Base-by-base conservation (phyloP, 179 eudicot species). In the Beta lomatogona region DNA sequence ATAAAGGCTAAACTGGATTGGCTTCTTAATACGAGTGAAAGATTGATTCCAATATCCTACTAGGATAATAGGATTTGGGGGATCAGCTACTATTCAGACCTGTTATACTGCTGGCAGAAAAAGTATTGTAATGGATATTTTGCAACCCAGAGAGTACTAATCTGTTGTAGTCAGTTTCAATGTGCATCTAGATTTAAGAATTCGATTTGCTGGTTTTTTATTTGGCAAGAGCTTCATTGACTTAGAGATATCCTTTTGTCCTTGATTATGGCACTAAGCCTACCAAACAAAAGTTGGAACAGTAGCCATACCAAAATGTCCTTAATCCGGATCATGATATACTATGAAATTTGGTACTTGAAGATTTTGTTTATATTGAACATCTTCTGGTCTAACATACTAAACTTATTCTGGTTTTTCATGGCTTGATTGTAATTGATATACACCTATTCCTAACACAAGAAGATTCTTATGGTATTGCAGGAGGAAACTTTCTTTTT, bases 401-500 rank as follows among this genome's bases (percentile, higher is more conserved):
- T 48, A n/a, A 69, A 21, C n/a, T 11, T 57, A 31, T 9, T 4
- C 22, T 73, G 15, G 46, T 8, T 36, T 31, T 31, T 12, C 5
- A 3, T 44, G 52, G 19, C 73, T 44, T 69, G 52, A 10, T 69
- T 67, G 50, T 31, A 13, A 31, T 14, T 1, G 16, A 4, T 11
- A 50, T 36, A 18, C 21, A 3, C 16, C 69, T 73, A 13, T 31
- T 67, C 41, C 63, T 65, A 54, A 81, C 67, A 4, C 58, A 48
- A 75, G 64, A 83, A 77, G 52, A 48, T 9, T n/a, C 64, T 77
- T 78, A 64, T 79, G 21, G 21, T 78, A 45, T 79, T 88, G 89
- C 87, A 93, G 97, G 89, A 92, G 88, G 90, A 93, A 91, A 88
- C 97, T 95, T 81, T 90, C 95, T 31, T 88, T 95, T 86, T 95